Base-by-base conservation (phyloP, 2,329 filamentous ascomycete genomes). In the Endocalyx cinctus region DNA sequence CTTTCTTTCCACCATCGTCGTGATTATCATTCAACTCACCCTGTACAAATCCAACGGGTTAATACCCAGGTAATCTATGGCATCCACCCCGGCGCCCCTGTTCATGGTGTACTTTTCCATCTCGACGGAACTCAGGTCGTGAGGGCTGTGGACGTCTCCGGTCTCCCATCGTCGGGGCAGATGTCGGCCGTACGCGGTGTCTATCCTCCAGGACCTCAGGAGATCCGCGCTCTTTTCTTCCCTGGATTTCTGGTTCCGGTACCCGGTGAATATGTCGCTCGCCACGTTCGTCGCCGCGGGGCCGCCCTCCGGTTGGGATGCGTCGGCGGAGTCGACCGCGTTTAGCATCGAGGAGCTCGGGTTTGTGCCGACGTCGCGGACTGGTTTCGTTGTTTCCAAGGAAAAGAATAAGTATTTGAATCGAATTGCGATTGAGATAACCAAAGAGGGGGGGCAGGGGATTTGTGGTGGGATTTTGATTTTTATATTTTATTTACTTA, bases 61-160 rank as follows among this genome's bases (percentile, higher is more conserved):
- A 39, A 96, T 68, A 15, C 81, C 83, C 54, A 96, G 59, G 25
- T 82, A 66, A 59, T 96, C 88, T 45, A 96, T 79, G 6, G 84
- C 77, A 59, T 98, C 90, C 34, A 57, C 68, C 25, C 70, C 65
- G 40, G 74, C 74, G 44, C 59, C 63, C 35, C 66, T 60, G 45
- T 63, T 64, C 56, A 64, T 70, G 59, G 74, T 79, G 83, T 84
- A 95, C 69, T 94, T 94, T 54, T 65, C 64, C 78, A 85, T 82
- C 73, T 96, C 89, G 22, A 69, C 65, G 16, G 79, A 72, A 35
- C 78, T 83, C 55, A 98, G 61, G 62, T 98, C 92, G 56, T 89
- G 85, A 20, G 92, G 92, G 39, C 88, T 76, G 64, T 97, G 97
- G 33, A 96, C 73, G 56, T 97, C 89, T 48, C 92, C 92, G 1